These are phyloP conservation scores for Metarhizium anisopliae DNA, from an alignment of 2,329 filamentous ascomycete genomes.

Conservation along the genomic window DNA sequence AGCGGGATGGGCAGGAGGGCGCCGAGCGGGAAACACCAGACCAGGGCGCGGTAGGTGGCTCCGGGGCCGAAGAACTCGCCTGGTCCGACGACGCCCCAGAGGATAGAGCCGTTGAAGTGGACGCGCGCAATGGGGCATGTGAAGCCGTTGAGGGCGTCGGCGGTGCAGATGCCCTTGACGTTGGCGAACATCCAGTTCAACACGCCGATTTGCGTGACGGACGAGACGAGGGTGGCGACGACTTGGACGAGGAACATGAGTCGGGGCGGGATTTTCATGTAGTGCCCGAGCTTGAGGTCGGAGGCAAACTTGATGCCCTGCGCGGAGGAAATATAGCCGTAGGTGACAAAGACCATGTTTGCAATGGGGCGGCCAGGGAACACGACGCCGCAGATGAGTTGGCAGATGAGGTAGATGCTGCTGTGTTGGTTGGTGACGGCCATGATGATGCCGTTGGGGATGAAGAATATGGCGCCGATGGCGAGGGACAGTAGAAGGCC, in stretches of 20 bases:
- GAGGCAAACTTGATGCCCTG: slow-evolving; percentile 85
- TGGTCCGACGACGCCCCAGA: slow-evolving; percentile 84
- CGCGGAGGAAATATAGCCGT: slow-evolving; percentile 80
- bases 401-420: slow-evolving; percentile 78
- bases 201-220: slow-evolving; percentile 71
- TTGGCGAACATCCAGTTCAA: slow-evolving; percentile 86
- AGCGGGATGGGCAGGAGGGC: slow-evolving; percentile 65
- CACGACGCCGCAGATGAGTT: slow-evolving; percentile 71
- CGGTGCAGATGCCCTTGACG: slow-evolving; percentile 68
- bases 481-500: slow-evolving; percentile 69
- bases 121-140: slow-evolving; percentile 81
- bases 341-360: slow-evolving; percentile 91
- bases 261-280: slow-evolving; percentile 80
- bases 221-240: slow-evolving; percentile 65
- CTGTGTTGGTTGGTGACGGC: slow-evolving; percentile 85
- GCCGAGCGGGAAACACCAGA: slow-evolving; percentile 76
- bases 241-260: slow-evolving; percentile 73
- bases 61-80: slow-evolving; percentile 70
- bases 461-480: slow-evolving; percentile 75
- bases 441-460: slow-evolving; percentile 89
- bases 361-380: slow-evolving; percentile 81
- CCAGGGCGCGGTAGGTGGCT: slow-evolving; percentile 65
- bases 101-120: slow-evolving; percentile 82
- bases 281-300: slow-evolving; percentile 79
- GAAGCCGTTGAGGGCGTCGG: slow-evolving; percentile 75